Evolutionary conservation across 1,284 basidiomycete species (phyloP).

Genomic region (Salmacisia buchloeana): DNA sequence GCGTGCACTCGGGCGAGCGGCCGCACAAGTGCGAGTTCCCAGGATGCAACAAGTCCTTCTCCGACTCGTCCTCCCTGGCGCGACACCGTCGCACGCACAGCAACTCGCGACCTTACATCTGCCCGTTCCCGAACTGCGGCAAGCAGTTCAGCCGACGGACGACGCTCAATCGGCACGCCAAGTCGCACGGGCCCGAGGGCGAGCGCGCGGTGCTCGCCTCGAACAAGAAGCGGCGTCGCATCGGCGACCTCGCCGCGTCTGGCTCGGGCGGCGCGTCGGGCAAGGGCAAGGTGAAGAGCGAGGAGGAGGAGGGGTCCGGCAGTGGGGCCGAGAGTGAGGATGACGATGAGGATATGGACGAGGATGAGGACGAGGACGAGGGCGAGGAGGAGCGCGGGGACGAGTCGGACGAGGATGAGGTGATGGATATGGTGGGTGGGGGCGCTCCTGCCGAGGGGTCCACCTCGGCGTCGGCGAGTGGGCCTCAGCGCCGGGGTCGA

Average conservation of each 20-base stretch:
- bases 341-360: conserved; percentile 4
- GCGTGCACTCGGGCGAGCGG: conserved; percentile 82
- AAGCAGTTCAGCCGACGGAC: conserved; percentile 50
- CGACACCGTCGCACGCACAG: conserved; percentile 69
- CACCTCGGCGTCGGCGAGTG: too few species aligned
- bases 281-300: background rate
- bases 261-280: background rate
- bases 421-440: background rate
- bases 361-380: conserved; percentile 5
- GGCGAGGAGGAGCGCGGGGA: background rate
- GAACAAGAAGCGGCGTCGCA: background rate
- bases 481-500: background rate
- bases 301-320: background rate
- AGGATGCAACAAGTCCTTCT: conserved; percentile 62
- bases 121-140: conserved; percentile 44
- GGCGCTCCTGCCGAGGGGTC: background rate
- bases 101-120: conserved; percentile 52
- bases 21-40: conserved; percentile 65
- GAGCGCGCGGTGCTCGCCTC: conserved; percentile 20
- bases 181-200: conserved; percentile 42
- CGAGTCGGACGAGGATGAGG: background rate
- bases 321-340: background rate
- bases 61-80: conserved; percentile 59
- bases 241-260: background rate
- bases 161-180: conserved; percentile 48